A percentile compares a stretch with the other conserved stretches of the same genome.
Evolutionary conservation across 106 monocot genomes (phyloP).

Genomic region (Dioscorea alata): DNA sequence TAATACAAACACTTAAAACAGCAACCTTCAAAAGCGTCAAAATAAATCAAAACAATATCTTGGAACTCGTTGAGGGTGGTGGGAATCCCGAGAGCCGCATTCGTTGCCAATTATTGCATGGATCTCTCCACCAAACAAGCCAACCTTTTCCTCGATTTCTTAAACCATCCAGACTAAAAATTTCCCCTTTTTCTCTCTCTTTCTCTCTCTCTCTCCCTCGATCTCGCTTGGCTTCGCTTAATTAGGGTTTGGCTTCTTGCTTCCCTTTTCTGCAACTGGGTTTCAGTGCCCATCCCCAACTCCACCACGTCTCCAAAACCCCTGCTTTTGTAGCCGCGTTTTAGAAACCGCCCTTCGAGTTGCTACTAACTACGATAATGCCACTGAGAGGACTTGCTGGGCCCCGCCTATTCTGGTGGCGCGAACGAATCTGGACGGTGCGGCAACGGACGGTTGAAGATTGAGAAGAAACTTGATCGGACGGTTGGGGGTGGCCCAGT

Average conservation of each 20-base stretch:
- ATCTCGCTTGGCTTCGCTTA: neutral
- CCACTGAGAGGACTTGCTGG: neutral
- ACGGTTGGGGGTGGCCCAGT: too few relatives aligned
- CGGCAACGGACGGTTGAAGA: too few relatives aligned
- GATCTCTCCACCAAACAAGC: neutral
- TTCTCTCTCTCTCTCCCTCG: neutral
- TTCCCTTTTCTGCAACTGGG: neutral
- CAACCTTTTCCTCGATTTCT: conserved; percentile 1
- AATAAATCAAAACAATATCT: neutral
- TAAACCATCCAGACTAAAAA: neutral
- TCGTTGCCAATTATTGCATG: neutral
- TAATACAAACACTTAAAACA: neutral
- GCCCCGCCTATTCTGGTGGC: too few relatives aligned
- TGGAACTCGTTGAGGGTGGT: neutral
- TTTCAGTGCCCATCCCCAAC: neutral
- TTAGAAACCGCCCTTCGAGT: neutral
- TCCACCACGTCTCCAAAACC: neutral
- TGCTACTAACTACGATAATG: neutral
- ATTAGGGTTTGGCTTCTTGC: too few relatives aligned
- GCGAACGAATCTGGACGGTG: too few relatives aligned
- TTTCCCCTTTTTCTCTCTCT: neutral
- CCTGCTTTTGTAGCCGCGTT: neutral
- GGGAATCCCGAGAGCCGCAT: conserved; percentile 12
- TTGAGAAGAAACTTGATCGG: too few relatives aligned
- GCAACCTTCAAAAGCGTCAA: neutral